Conservation (phyloP, 1,284 basidiomycete genomes). For the Schizophyllum amplum region DNA sequence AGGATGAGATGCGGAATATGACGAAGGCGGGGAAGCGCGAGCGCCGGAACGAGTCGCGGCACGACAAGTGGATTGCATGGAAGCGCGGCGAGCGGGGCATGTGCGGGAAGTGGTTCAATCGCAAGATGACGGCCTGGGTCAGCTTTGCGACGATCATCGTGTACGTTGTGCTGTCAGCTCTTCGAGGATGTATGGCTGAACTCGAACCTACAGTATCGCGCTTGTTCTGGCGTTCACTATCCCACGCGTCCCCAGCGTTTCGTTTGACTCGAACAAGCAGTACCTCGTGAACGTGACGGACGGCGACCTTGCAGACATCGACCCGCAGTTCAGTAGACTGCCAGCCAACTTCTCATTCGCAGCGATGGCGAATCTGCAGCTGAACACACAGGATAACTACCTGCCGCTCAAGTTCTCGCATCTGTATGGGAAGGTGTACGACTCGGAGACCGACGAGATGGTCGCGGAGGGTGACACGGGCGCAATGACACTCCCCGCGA, state of each 20-base stretch:
- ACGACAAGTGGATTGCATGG: constrained; percentile 58
- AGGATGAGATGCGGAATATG: constrained; percentile 67
- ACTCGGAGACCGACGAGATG: constrained; percentile 50
- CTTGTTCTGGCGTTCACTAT: constrained; percentile 69
- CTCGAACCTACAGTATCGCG: constrained; percentile 45
- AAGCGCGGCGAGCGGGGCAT: constrained; percentile 65
- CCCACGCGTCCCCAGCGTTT: constrained; percentile 70
- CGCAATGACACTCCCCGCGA: constrained; percentile 51
- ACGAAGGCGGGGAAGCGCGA: constrained; percentile 62
- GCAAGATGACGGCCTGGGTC: constrained; percentile 57
- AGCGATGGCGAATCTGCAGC: constrained; percentile 61
- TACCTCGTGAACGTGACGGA: not conserved
- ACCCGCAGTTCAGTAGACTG: constrained; percentile 46
- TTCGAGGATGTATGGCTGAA: constrained; percentile 6
- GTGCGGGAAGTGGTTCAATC: constrained; percentile 73
- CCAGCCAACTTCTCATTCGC: constrained; percentile 86
- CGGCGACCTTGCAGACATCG: constrained; percentile 34
- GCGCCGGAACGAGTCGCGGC: constrained; percentile 45
- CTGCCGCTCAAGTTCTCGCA: constrained; percentile 66
- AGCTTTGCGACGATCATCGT: constrained; percentile 53
- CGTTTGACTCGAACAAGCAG: constrained; percentile 50
- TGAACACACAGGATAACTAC: constrained; percentile 65
- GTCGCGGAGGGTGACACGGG: constrained; percentile 62
- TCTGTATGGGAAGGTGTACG: constrained; percentile 58
- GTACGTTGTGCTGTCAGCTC: constrained; percentile 47